These are phyloP conservation scores for Miscanthus lutarioriparius DNA, from an alignment of 176 grass and related monocot species.

Conservation along the genomic window DNA sequence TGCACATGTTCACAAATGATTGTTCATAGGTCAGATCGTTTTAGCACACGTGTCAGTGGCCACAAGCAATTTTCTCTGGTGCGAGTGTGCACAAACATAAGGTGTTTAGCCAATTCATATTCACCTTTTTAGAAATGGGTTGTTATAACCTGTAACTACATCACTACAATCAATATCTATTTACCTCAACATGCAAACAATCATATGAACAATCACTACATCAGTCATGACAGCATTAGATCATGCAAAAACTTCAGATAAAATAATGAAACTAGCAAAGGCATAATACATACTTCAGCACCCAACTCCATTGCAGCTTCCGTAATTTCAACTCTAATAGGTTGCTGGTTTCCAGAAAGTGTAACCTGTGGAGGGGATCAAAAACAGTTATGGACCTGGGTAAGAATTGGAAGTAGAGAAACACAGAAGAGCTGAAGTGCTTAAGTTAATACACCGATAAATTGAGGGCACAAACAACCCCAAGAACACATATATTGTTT, in stretches of 20 bases:
- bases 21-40: neutral
- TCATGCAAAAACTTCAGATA: constrained; percentile 18
- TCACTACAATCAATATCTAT: neutral
- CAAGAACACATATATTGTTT: neutral
- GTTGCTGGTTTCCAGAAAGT: constrained; percentile 97
- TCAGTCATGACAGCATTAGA: neutral
- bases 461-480: neutral
- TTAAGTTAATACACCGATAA: neutral
- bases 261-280: constrained; percentile 34
- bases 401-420: constrained; percentile 20
- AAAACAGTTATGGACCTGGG: neutral
- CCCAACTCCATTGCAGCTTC: constrained; percentile 93
- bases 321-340: constrained; percentile 92
- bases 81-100: too few species aligned
- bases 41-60: neutral
- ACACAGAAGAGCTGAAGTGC: constrained; percentile 12
- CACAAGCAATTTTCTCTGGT: too few species aligned
- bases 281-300: constrained; percentile 65
- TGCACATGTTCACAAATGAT: neutral
- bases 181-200: neutral
- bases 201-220: neutral
- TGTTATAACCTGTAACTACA: neutral
- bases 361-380: constrained; percentile 60
- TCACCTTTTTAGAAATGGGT: neutral
- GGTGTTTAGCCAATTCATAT: neutral